Evolutionary conservation across 2,329 filamentous ascomycete genomes (phyloP), one percentile per base, ranked within the genome.

Genomic region (Trichoderma afroharzianum): DNA sequence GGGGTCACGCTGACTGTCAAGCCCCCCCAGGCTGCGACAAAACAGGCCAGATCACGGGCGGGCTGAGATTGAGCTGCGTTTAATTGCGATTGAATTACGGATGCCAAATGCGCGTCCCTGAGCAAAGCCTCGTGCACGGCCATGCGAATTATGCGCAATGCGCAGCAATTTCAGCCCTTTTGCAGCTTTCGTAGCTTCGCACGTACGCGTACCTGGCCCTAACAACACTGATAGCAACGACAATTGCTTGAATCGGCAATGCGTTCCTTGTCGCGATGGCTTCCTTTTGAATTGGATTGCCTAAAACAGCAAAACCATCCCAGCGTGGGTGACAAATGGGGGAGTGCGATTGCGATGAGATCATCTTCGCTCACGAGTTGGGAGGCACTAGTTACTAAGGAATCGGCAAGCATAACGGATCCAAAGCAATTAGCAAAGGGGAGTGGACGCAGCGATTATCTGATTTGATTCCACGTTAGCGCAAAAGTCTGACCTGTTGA

Each of bases 11-110:
- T 62, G 66, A 33, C 57, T 33, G 55, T 28, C 55, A 32, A 43
- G n/a, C 47, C 64, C 53, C 53, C 55, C 53, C 57, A 53, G 66
- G 57, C 66, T 62, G 66, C 55, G 39, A 69, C 55, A 61, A 12
- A 26, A 43, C 7, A 62, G 57, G 66, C 66, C 66, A 69, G 57
- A 62, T 62, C 66, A 62, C 26, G 66, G 66, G 57, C 59, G 59
- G 66, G 66, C 57, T 69, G 66, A 69, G 66, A 69, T 47, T 50
- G 55, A 26, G 9, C 24, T 58, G 30, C 9, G n/a, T 36, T 24
- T 30, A 55, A 33, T 64, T 63, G 36, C 12, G 30, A 24, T 28
- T 26, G n/a, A 57, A 39, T 67, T 55, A n/a, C 36, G 43, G 43
- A 33, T 57, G 14, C n/a, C n/a, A n/a, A 63, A 63, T 43, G 36